A percentile compares a stretch with the other conserved stretches of the same genome.
Evolutionary conservation across 139 green algal genomes (phyloP).

Genomic region (Micromonas commoda): DNA sequence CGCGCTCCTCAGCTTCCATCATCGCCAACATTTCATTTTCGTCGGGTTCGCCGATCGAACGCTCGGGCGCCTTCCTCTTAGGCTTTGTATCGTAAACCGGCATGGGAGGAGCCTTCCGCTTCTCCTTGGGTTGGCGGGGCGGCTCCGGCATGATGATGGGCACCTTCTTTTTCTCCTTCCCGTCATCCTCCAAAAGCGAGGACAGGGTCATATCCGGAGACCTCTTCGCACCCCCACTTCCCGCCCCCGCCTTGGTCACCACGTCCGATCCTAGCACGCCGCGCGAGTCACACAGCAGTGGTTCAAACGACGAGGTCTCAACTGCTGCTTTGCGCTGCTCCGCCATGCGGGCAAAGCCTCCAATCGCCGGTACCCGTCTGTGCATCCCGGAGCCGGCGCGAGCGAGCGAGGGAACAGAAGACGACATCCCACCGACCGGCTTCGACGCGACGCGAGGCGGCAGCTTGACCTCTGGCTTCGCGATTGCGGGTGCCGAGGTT

Average conservation of each 20-base stretch:
- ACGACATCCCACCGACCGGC: no score
- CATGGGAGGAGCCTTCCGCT: background rate
- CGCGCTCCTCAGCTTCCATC: background rate
- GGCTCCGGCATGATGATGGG: background rate
- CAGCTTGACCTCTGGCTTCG: no score
- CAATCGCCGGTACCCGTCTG: background rate
- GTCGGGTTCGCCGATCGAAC: background rate
- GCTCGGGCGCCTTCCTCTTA: background rate
- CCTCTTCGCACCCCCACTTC: background rate
- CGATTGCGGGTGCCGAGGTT: no score
- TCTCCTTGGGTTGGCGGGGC: background rate
- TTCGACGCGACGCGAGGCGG: no score
- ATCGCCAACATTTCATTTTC: background rate
- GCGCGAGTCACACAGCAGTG: background rate
- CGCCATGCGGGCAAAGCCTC: background rate
- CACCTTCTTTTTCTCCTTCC: background rate
- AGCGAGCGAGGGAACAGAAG: no score
- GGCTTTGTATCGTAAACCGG: background rate
- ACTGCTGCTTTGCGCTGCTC: background rate
- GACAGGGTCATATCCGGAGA: no score
- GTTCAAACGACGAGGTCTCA: background rate
- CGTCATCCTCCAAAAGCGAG: background rate
- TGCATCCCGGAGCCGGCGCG: no score
- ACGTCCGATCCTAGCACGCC: background rate
- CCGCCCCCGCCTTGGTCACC: background rate